Percentiles rank a stretch among this genome's conserved stretches.
phyloP scores from a whole-genome alignment of 306 rosid genomes.

The Casuarina cunninghamiana region DNA sequence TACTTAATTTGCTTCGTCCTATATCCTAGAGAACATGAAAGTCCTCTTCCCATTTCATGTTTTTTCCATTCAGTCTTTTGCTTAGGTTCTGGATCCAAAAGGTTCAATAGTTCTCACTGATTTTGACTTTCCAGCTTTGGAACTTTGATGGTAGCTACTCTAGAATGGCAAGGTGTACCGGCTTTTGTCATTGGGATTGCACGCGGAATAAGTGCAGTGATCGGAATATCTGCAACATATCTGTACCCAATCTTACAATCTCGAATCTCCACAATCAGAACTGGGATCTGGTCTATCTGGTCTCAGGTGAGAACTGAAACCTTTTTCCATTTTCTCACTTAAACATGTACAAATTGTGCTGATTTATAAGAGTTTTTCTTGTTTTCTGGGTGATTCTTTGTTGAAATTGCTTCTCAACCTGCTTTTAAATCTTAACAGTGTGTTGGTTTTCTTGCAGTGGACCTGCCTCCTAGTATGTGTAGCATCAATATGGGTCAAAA shows the following conservation, averaged over 20 bases:
- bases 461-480: constrained; percentile 64
- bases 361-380: not conserved
- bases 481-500: constrained; percentile 59
- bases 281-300: constrained; percentile 89
- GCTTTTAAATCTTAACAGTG: constrained; percentile 1
- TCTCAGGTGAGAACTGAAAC: constrained; percentile 57
- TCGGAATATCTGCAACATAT: constrained; percentile 77
- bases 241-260: constrained; percentile 61
- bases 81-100: constrained; percentile 7
- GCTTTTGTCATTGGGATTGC: constrained; percentile 71
- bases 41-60: constrained; percentile 3
- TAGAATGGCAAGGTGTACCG: constrained; percentile 88
- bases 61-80: not conserved
- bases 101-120: constrained; percentile 16
- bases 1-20: not conserved
- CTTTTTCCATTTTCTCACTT: not conserved
- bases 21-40: constrained; percentile 1
- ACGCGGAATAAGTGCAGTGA: constrained; percentile 65
- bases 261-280: constrained; percentile 61
- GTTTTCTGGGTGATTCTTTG: not conserved
- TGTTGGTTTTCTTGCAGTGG: constrained; percentile 55
- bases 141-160: constrained; percentile 85
- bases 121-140: constrained; percentile 62
- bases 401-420: not conserved
- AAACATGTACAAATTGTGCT: not conserved